Conservation (phyloP, 1,284 basidiomycete species). For the Apiotrichum siamense region DNA sequence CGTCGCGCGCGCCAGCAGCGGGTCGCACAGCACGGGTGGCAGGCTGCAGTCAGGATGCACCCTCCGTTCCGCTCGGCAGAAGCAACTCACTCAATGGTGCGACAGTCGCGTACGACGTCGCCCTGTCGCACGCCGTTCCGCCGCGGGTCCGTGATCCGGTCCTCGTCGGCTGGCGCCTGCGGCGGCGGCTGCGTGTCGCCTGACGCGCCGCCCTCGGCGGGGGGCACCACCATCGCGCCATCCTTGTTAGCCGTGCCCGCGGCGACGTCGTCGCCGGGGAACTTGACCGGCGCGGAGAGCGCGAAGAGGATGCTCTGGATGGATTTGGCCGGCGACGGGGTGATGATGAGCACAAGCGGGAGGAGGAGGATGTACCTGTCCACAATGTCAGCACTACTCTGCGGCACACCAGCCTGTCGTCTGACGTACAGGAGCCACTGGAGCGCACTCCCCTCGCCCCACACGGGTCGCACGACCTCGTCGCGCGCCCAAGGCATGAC, state of each 20-base stretch:
- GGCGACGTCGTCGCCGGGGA: conserved; percentile 17
- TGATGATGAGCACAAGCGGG: conserved; percentile 38
- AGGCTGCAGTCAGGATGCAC: conserved; percentile 20
- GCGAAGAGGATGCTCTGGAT: conserved; percentile 43
- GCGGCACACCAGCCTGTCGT: not conserved
- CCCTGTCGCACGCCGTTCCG: conserved; percentile 36
- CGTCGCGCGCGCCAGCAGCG: conserved; percentile 27
- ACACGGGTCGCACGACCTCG: conserved; percentile 34
- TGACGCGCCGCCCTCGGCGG: not conserved
- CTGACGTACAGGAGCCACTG: conserved; percentile 31
- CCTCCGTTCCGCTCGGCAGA: not conserved
- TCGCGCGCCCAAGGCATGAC: conserved; percentile 44
- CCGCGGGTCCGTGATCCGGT: conserved; percentile 14
- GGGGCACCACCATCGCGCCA: not conserved
- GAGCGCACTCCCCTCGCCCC: conserved; percentile 19
- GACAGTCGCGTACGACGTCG: conserved; percentile 41
- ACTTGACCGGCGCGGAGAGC: conserved; percentile 37
- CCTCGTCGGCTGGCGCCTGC: conserved; percentile 7
- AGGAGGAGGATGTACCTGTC: conserved; percentile 37
- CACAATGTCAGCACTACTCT: not conserved
- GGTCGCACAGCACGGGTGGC: conserved; percentile 32
- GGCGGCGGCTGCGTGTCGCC: conserved; percentile 12
- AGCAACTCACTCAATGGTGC: conserved; percentile 38
- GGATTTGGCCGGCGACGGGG: conserved; percentile 32
- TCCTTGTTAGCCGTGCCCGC: not conserved